Conservation (phyloP, 306 rosid species). For the Medicago truncatula region MtrunA17r5.0-ANR NC_053044.1:35047501-35048000, state of each 20-base stretch:
- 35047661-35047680: background rate
- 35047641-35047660: background rate
- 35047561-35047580: no score
- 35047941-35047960: slow-evolving; percentile 8
- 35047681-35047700: background rate
- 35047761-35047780: background rate
- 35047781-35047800: background rate
- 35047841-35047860: slow-evolving; percentile 4
- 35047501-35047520: no score
- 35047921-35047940: slow-evolving; percentile 53
- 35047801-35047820: slow-evolving; percentile 24
- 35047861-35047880: slow-evolving; percentile 5
- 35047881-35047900: slow-evolving; percentile 35
- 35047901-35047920: slow-evolving; percentile 37
- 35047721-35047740: background rate
- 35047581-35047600: background rate
- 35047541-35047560: background rate
- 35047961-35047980: background rate
- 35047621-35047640: background rate
- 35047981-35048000: background rate
- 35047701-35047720: slow-evolving; percentile 29
- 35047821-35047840: slow-evolving; percentile 45
- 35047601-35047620: background rate
- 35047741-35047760: background rate
- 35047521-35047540: no score